Evolutionary conservation across 768 basidiomycete genomes (phyloP), one percentile per base, ranked within the genome.

Genomic region (Cystoderma amianthinum): DNA sequence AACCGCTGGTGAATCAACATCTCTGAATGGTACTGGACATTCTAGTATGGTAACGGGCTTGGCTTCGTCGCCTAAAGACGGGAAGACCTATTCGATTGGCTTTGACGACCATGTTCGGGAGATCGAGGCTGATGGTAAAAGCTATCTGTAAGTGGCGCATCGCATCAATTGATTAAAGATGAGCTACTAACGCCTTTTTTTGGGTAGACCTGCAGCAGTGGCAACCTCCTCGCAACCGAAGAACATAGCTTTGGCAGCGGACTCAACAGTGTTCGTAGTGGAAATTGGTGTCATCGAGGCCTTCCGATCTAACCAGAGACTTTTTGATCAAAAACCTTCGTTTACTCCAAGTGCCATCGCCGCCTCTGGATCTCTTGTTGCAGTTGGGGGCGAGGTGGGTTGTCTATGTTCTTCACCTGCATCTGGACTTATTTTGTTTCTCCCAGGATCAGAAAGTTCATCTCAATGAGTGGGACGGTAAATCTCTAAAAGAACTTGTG

Each of bases 41-140:
- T 70, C 77, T 4, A 86, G 69, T 46, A 68, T 85, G 37, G 73
- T 96, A 15, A 72, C 80, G 0, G 81, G 72, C 0, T 60, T 96
- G 35, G 67, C 76, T 0, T 55, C 68, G 0, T 64, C 68, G 7
- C 50, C 62, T 0, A 54, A 59, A 5, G 77, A 74, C 19, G 77
- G 72, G 13, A 63, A 53, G 40, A 65, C 85, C 1, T 83, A 76
- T 51, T 84, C 84, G 16, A 63, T 78, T 12, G 93, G 87, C 10
- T 92, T 77, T 53, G 94, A 96, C 47, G 94, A 96, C 55, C 67
- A 58, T 22, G 64, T 91, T 3, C 69, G 82, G 34, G 87, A 89
- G 52, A 76, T 91, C 33, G 71, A 71, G 9, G 49, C 58, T 18
- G 50, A 55, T 30, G 63, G 62, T 15, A 60, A 60, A 16, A 59